A percentile compares a stretch with the other conserved stretches of the same genome.
phyloP scores from a whole-genome alignment of 225 moss, liverwort and hornwort genomes.

The Pleurozium schreberi region DNA sequence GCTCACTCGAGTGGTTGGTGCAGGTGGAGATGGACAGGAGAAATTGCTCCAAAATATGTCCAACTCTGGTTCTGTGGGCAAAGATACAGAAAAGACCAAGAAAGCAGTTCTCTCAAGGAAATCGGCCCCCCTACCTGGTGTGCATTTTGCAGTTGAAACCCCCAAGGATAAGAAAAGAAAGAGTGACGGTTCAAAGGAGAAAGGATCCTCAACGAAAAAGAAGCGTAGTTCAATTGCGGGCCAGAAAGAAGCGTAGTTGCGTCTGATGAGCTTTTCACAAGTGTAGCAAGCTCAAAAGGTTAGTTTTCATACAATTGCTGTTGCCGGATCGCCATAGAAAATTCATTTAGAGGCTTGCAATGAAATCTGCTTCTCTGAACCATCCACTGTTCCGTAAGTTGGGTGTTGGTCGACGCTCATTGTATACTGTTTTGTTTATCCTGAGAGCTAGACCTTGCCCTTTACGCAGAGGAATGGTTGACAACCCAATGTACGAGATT shows the following conservation, averaged over 20 bases:
- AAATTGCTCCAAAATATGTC: background rate
- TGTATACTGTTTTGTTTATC: background rate
- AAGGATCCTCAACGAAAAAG: conserved; percentile 24
- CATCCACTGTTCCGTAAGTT: background rate
- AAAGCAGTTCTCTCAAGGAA: conserved; percentile 2
- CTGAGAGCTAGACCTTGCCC: conserved; percentile 7
- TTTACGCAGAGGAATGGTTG: conserved; percentile 8
- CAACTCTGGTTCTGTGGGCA: conserved; percentile 6
- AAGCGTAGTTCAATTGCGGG: conserved; percentile 25
- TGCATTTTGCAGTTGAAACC: background rate
- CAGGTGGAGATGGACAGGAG: conserved; percentile 23
- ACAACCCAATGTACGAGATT: background rate
- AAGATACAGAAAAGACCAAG: conserved; percentile 2
- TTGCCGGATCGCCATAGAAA: background rate
- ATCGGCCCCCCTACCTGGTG: background rate
- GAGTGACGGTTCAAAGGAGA: conserved; percentile 31
- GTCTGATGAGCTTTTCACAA: background rate
- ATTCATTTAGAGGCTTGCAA: background rate
- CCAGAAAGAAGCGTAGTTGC: background rate
- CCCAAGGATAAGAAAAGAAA: conserved; percentile 43
- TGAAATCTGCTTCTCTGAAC: background rate
- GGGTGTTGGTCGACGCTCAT: background rate
- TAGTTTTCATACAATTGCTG: background rate
- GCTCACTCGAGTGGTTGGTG: background rate
- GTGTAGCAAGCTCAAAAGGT: background rate